phyloP scores from a whole-genome alignment of 2,329 filamentous ascomycete genomes.

The Scorias spongiosa region DNA sequence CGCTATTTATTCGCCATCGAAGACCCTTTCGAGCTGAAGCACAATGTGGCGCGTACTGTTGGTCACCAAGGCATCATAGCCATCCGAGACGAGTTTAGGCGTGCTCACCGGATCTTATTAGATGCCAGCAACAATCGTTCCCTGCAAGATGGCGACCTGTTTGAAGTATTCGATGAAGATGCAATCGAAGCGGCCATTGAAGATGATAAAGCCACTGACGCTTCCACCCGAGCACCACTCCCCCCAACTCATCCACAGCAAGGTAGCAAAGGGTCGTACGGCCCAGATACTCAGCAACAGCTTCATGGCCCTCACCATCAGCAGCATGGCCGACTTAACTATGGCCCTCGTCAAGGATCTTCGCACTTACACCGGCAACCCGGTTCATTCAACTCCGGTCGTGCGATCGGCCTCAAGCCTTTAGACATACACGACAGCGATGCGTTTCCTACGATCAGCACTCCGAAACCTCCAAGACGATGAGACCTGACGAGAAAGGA shows the following conservation, averaged over 20 bases:
- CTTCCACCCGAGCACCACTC: too few relatives aligned
- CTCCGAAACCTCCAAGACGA: background rate
- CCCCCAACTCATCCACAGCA: too few relatives aligned
- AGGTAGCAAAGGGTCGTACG: too few relatives aligned
- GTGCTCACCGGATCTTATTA: conserved; percentile 59
- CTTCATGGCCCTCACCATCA: too few relatives aligned
- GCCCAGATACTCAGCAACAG: too few relatives aligned
- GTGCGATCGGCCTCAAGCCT: too few relatives aligned
- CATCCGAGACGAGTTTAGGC: conserved; percentile 71
- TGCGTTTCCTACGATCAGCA: background rate
- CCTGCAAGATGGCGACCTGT: conserved; percentile 12
- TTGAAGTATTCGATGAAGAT: conserved; percentile 9
- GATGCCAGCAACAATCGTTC: conserved; percentile 29
- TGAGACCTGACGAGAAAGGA: background rate
- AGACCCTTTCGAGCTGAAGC: conserved; percentile 75
- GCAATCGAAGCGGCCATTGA: too few relatives aligned
- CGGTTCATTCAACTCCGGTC: too few relatives aligned
- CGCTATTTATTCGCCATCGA: conserved; percentile 81
- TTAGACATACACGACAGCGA: background rate
- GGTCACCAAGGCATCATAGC: conserved; percentile 67
- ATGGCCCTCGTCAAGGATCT: conserved; percentile 1
- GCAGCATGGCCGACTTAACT: background rate
- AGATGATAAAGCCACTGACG: too few relatives aligned
- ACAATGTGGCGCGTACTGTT: conserved; percentile 79
- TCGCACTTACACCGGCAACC: background rate